These are phyloP conservation scores for Hymenotorrendiella dingleyae DNA, from an alignment of 2,329 filamentous ascomycete species.

Conservation along the genomic window DNA sequence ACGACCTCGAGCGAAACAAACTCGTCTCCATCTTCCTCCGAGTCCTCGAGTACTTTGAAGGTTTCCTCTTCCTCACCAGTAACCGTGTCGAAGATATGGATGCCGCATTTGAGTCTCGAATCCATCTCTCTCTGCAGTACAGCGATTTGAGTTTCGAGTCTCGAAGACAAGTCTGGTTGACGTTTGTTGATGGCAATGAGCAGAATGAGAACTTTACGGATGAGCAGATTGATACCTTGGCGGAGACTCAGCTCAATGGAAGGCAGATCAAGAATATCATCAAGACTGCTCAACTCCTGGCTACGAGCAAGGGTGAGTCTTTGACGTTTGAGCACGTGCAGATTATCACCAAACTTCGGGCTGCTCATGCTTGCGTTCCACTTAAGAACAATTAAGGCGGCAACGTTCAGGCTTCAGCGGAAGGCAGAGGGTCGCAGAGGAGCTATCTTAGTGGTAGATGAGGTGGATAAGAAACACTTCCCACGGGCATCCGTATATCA, in stretches of 20 bases:
- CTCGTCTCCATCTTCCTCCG: constrained; percentile 37
- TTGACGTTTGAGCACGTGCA: constrained; percentile 6
- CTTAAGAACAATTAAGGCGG: constrained; percentile 3
- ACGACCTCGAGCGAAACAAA: constrained; percentile 45
- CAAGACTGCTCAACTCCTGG: constrained; percentile 24
- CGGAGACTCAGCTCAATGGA: constrained; percentile 37
- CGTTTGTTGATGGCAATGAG: constrained; percentile 4
- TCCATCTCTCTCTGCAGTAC: constrained; percentile 43
- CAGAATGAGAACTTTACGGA: constrained; percentile 6
- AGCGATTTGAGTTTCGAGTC: constrained; percentile 34
- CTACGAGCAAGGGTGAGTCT: constrained; percentile 2
- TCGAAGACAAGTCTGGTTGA: constrained; percentile 36
- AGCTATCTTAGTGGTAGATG: too few relatives aligned
- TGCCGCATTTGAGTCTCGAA: constrained; percentile 36
- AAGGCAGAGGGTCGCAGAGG: too few relatives aligned
- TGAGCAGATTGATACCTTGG: constrained; percentile 20
- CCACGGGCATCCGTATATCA: too few relatives aligned
- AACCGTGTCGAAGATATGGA: constrained; percentile 31
- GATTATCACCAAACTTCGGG: constrained; percentile 3
- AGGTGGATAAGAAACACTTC: too few relatives aligned
- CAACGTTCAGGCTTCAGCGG: too few relatives aligned
- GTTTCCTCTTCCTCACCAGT: constrained; percentile 28
- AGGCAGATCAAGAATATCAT: constrained; percentile 33
- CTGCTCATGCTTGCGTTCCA: constrained; percentile 4
- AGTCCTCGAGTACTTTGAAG: constrained; percentile 12